A percentile compares a stretch with the other conserved stretches of the same genome.
phyloP scores from a whole-genome alignment of 208 protist species.

The Trypanosoma brucei region DNA sequence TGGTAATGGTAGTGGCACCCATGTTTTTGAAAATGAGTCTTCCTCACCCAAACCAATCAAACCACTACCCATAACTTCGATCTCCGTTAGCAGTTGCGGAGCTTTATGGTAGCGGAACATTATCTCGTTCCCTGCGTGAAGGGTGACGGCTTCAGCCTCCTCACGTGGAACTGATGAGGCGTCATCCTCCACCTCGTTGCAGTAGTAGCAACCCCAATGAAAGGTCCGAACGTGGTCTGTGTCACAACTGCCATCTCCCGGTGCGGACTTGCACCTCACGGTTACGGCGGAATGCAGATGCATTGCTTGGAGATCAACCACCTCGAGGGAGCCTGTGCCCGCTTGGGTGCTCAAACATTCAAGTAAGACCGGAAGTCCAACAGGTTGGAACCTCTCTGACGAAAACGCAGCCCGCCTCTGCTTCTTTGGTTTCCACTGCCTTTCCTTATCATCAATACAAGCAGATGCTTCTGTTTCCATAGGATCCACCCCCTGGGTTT shows the following conservation, averaged over 20 bases:
- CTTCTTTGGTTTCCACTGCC: conserved; percentile 22
- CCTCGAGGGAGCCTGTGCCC: conserved; percentile 12
- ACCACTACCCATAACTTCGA: conserved; percentile 45
- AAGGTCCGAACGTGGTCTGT: conserved; percentile 14
- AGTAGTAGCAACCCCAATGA: conserved; percentile 89
- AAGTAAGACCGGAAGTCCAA: conserved; percentile 7
- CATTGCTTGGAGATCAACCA: conserved; percentile 55
- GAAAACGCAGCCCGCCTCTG: conserved; percentile 19
- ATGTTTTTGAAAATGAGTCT: conserved; percentile 30
- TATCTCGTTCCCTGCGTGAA: conserved; percentile 65
- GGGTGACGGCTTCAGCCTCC: conserved; percentile 7
- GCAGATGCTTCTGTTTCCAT: not conserved
- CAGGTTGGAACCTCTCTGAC: conserved; percentile 16
- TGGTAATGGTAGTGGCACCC: conserved; percentile 18
- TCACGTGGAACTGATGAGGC: conserved; percentile 52
- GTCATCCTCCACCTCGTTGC: conserved; percentile 51
- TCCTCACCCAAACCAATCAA: conserved; percentile 51
- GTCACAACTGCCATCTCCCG: not conserved
- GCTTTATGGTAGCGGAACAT: conserved; percentile 34
- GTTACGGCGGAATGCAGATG: conserved; percentile 72
- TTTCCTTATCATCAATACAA: not conserved
- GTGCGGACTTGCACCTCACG: conserved; percentile 17
- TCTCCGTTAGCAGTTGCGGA: not conserved
- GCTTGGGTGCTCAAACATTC: not conserved
- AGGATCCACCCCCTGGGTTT: not conserved